Evolutionary conservation across 441 rosid species (phyloP).

Genomic region (Arabidopsis lyrata): DNA sequence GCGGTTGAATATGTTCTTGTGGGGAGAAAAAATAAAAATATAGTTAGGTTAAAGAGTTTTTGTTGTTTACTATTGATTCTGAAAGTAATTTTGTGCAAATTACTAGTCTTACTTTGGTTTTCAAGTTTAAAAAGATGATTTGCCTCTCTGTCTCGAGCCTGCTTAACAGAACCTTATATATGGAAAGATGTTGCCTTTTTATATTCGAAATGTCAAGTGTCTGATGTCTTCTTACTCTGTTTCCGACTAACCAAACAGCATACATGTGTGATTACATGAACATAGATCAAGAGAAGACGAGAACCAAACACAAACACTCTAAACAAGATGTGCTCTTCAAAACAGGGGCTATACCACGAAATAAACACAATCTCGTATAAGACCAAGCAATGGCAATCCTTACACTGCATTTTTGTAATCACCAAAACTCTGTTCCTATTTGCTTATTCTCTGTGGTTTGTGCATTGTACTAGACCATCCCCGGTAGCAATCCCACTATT

Average conservation of each 20-base stretch:
- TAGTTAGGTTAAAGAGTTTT: constrained; percentile 7
- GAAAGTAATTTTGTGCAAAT: not conserved
- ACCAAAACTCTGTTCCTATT: too few relatives aligned
- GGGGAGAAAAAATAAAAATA: not conserved
- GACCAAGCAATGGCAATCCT: too few relatives aligned
- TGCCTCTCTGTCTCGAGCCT: not conserved
- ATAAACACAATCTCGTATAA: too few relatives aligned
- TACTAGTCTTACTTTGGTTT: not conserved
- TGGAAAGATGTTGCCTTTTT: not conserved
- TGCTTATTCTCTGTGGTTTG: too few relatives aligned
- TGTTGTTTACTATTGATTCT: not conserved
- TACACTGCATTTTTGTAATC: too few relatives aligned
- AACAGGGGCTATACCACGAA: too few relatives aligned
- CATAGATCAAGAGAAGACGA: too few relatives aligned
- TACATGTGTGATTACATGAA: not conserved
- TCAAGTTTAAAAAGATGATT: not conserved
- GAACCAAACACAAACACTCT: too few relatives aligned
- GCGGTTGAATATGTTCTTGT: not conserved
- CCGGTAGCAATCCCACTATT: too few relatives aligned
- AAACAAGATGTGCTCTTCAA: too few relatives aligned
- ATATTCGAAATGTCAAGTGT: not conserved
- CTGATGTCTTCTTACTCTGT: not conserved
- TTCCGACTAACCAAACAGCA: not conserved
- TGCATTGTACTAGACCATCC: too few relatives aligned
- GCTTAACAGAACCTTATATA: too few relatives aligned